phyloP scores from a whole-genome alignment of 768 basidiomycete genomes.

The Xerocomellus chrysenteron region DNA sequence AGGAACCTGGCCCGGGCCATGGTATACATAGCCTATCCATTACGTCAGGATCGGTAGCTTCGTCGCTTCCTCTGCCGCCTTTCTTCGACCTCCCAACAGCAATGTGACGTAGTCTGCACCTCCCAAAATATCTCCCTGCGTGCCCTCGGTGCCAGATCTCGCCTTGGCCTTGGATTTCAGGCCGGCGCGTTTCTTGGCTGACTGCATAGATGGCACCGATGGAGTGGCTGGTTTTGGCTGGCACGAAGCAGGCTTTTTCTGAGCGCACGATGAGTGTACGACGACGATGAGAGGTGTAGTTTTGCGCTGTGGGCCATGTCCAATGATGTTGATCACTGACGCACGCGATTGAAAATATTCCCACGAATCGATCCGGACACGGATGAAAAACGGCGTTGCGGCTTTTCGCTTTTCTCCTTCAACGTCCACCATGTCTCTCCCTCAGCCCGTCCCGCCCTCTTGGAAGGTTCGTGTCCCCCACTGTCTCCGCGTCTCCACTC shows the following conservation, averaged over 20 bases:
- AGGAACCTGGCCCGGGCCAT: conserved; percentile 9
- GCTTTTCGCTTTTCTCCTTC: conserved; percentile 3
- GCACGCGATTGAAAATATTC: conserved; percentile 16
- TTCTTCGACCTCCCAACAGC: conserved; percentile 68
- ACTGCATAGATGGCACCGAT: conserved; percentile 10
- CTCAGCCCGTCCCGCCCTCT: conserved; percentile 94
- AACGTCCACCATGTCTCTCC: conserved; percentile 68
- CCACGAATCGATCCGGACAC: conserved; percentile 29
- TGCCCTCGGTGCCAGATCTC: not conserved
- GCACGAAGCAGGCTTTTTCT: conserved; percentile 27
- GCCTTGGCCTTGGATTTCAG: conserved; percentile 27
- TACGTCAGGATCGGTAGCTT: conserved; percentile 48
- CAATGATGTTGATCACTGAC: too few species aligned
- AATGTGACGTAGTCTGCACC: conserved; percentile 76
- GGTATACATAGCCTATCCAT: not conserved
- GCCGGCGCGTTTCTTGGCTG: conserved; percentile 30
- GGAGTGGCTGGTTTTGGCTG: conserved; percentile 5
- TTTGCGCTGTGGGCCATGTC: conserved; percentile 28
- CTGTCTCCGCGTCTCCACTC: not conserved
- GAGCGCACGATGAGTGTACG: not conserved
- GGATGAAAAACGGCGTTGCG: conserved; percentile 7
- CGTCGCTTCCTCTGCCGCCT: conserved; percentile 61
- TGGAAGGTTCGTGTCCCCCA: conserved; percentile 68
- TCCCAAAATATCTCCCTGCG: conserved; percentile 51
- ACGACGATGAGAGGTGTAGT: conserved; percentile 16